phyloP scores from a whole-genome alignment of 2,329 filamentous ascomycete genomes.

The Metarhizium anisopliae region DNA sequence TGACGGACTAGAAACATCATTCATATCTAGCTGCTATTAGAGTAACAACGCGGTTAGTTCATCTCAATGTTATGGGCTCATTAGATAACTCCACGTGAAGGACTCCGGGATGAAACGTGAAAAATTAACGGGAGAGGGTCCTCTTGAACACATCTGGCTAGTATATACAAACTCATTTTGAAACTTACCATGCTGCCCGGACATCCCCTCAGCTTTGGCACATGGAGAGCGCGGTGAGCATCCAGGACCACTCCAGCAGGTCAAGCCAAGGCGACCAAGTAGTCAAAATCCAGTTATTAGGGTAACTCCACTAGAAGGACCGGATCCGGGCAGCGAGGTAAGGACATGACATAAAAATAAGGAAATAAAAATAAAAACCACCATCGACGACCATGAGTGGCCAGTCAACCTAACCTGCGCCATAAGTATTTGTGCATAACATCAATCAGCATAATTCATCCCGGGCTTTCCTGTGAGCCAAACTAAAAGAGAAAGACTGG shows the following conservation, averaged over 20 bases:
- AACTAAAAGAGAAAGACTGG: not conserved
- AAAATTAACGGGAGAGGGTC: slow-evolving; percentile 13
- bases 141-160: slow-evolving; percentile 34
- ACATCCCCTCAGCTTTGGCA: slow-evolving; percentile 21
- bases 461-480: slow-evolving; percentile 11
- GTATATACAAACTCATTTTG: slow-evolving; percentile 42
- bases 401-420: slow-evolving; percentile 17
- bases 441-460: slow-evolving; percentile 25
- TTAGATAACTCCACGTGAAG: not conserved
- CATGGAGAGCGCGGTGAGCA: slow-evolving; percentile 12
- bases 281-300: slow-evolving; percentile 13
- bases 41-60: not conserved
- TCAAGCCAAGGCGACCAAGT: slow-evolving; percentile 7
- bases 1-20: too few species aligned
- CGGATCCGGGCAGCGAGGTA: slow-evolving; percentile 26
- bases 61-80: not conserved
- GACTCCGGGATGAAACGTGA: not conserved
- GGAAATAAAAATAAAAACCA: slow-evolving; percentile 4
- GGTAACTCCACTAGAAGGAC: slow-evolving; percentile 18
- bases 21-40: not conserved
- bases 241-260: slow-evolving; percentile 7
- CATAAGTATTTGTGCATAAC: slow-evolving; percentile 10
- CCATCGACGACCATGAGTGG: not conserved
- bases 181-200: slow-evolving; percentile 46
- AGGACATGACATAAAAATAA: slow-evolving; percentile 11